These are phyloP conservation scores for Zychaea mexicana DNA, from an alignment of 371 early-diverging fungal genomes.

Conservation along the genomic window DNA sequence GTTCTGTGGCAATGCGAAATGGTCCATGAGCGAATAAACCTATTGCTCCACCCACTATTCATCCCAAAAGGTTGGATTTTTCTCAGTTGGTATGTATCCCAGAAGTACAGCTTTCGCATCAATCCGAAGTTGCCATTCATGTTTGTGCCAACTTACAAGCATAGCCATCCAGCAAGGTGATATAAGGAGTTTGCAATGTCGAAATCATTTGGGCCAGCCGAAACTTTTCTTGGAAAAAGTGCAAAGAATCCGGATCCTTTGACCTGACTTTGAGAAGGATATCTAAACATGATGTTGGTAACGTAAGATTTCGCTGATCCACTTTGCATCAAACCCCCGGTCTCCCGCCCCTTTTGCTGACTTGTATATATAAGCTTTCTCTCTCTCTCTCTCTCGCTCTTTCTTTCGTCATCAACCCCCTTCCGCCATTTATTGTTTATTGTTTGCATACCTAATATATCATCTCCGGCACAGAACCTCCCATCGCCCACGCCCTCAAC, in stretches of 20 bases:
- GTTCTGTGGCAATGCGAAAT: constrained; percentile 94
- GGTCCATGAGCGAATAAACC: constrained; percentile 95
- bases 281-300: constrained; percentile 18
- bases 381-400: not conserved
- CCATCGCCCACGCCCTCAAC: constrained; percentile 73
- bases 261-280: constrained; percentile 30
- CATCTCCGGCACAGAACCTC: constrained; percentile 97
- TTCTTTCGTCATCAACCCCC: too few species aligned
- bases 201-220: constrained; percentile 88
- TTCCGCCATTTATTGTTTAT: too few species aligned
- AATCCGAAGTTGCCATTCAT: too few species aligned
- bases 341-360: not conserved
- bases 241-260: constrained; percentile 65
- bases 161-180: constrained; percentile 89
- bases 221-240: constrained; percentile 93
- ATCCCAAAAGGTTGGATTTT: too few species aligned
- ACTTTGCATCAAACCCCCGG: not conserved
- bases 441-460: constrained; percentile 75
- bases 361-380: too few species aligned
- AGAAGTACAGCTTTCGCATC: not conserved
- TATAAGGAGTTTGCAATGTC: constrained; percentile 84
- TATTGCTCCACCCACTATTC: constrained; percentile 93
- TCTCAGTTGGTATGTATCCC: not conserved
- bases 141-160: constrained; percentile 81
- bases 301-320: not conserved